Base-by-base conservation (phyloP, 371 early-diverging fungal species). In the Blakeslea trispora region DNA sequence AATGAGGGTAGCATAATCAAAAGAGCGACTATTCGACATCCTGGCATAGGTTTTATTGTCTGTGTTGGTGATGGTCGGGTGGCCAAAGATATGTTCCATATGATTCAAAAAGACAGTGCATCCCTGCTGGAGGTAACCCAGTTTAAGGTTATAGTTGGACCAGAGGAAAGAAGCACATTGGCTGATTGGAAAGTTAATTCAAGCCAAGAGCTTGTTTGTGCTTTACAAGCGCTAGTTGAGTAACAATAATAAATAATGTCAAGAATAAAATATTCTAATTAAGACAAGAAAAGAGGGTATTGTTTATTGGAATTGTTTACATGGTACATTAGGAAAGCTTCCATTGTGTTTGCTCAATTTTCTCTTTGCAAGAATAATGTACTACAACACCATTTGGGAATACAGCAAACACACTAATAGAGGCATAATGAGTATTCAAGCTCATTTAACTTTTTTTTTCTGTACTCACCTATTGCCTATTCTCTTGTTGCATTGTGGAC, bases 41-140 rank as follows among this genome's bases (percentile, higher is more conserved):
- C 81, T 1, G 82, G 79, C 22, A 83, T 79, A 47, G 94, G 92
- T 54, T 97, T 94, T 79, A 81, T 93, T 4, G 79, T 91, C 53
- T 94, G 95, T 61, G 93, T 88, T 6, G 97, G 97, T 9, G 97
- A 98, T 68, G 97, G 97, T 73, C 84, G 88, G 59, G 95, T 98
- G 4, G 97, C 97, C 66, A 97, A 97, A 72, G 98, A 97, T 65
- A 97, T 98, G 97, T 91, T 91, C 65, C 75, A 82, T 18, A 84
- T 83, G 0, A 55, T 91, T 18, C 53, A 61, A 9, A 75, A 72
- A 59, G 53, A 65, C n/a, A 64, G 55, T 0, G 3, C 43, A 3
- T 42, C 53, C 24, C 67, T 64, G 3, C 28, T 57, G 15, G 44
- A 57, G n/a, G 40, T 59, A 2, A 31, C 62, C 15, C 64, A 77